Conservation (phyloP, 345 rosid genomes). For the Cardiospermum halicacabum region DNA sequence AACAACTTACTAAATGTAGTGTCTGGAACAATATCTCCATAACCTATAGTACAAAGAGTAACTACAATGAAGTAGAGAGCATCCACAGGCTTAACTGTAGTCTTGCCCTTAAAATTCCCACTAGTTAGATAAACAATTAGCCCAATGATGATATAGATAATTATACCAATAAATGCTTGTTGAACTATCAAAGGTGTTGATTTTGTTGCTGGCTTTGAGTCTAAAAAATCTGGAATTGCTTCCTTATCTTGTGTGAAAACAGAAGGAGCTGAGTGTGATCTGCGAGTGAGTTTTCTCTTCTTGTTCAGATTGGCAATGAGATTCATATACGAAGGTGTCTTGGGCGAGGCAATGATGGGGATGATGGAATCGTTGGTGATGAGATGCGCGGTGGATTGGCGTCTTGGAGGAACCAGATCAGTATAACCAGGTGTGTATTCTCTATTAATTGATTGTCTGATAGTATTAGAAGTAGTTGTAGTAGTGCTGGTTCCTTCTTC, state of each 20-base stretch:
- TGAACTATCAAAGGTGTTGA: slow-evolving; percentile 44
- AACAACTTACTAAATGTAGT: slow-evolving; percentile 51
- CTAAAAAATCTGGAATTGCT: slow-evolving; percentile 18
- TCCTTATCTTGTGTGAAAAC: slow-evolving; percentile 37
- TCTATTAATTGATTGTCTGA: slow-evolving; percentile 16
- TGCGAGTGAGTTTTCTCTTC: slow-evolving; percentile 25
- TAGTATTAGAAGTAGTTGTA: no score
- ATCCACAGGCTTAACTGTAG: slow-evolving; percentile 45
- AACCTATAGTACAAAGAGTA: slow-evolving; percentile 68
- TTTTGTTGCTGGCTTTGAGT: slow-evolving; percentile 15
- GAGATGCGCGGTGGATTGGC: slow-evolving; percentile 33
- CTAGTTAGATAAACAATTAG: slow-evolving; percentile 25
- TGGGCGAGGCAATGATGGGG: slow-evolving; percentile 33
- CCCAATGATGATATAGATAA: slow-evolving; percentile 37
- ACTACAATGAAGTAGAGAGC: slow-evolving; percentile 63
- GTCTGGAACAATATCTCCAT: slow-evolving; percentile 63
- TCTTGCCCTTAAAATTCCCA: slow-evolving; percentile 37
- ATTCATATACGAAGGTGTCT: slow-evolving; percentile 32
- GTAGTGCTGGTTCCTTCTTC: slow-evolving; percentile 20
- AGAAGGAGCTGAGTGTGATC: slow-evolving; percentile 58
- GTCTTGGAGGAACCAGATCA: slow-evolving; percentile 28
- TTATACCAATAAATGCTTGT: slow-evolving; percentile 47
- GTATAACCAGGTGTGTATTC: slow-evolving; percentile 26
- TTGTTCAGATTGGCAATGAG: slow-evolving; percentile 43
- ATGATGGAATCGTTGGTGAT: slow-evolving; percentile 29